Base-by-base conservation (phyloP, 495 filamentous ascomycete species). In the Cairneyella variabilis region DNA sequence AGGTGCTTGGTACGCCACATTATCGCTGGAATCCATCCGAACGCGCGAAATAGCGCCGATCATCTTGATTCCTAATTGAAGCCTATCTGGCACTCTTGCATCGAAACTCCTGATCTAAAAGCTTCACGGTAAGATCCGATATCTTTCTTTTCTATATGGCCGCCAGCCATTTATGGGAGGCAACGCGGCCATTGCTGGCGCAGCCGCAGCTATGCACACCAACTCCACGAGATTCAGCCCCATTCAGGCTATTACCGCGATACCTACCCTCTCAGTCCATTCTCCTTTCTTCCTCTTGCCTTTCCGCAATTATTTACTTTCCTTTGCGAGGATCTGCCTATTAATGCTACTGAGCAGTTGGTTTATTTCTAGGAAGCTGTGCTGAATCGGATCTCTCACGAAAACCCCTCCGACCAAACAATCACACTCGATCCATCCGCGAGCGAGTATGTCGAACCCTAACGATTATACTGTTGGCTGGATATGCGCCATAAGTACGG, bases 401-500 rank as follows among this genome's bases (percentile, higher is more conserved):
- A 32, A 32, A 32, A 7, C 28, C 28, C 28, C 28, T 32, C 28
- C 28, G 6, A 32, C 28, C 14, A 14, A 32, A 32, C 28, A 32
- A 32, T 7, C 28, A 6, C 28, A 32, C 28, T 32, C 28, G 28
- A 32, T 32, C 28, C 28, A 17, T 16, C 25, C 27, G 10, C 16
- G 25, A 11, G 39, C 37, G 36, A 52, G 37, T 22, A 52, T 43
- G 47, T 53, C 20, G 21, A 45, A 53, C 40, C 50, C 41, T 22
- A 36, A 58, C 27, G 25, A 53, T 17, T 66, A 69, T 20, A 67
- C 60, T 0, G 64, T 71, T 17, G 70, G 67, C 41, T 72, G 70
- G 69, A 69, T 74, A 16, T 71, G 67, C 53, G 66, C 66, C 41
- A 51, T 71, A 34, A 47, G 11, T 11, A 67, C 57, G 1, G 65